These are phyloP conservation scores for Harringtonia aguacate DNA, from an alignment of 2,329 filamentous ascomycete genomes.

Conservation along the genomic window DNA sequence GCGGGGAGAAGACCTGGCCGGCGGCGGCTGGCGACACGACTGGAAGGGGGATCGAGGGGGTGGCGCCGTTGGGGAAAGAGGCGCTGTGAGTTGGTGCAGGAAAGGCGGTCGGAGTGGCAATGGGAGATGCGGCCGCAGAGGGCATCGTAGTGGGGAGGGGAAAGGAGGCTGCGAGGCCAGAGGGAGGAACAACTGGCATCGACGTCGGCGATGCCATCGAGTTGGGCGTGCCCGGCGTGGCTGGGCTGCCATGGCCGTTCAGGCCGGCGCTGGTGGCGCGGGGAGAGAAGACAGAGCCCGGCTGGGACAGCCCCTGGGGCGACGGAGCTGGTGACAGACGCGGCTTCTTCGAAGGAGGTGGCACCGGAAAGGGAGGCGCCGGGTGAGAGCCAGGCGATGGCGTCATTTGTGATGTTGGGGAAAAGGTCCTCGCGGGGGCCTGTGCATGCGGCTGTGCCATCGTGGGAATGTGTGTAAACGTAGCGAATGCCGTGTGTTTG, in stretches of 20 bases:
- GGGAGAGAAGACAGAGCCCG: slow-evolving; percentile 4
- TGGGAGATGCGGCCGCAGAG: slow-evolving; percentile 2
- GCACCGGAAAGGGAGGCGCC: slow-evolving; percentile 12
- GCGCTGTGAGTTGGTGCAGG: background rate
- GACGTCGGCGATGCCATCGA: slow-evolving; percentile 11
- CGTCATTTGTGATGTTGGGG: slow-evolving; percentile 13
- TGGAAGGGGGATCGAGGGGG: slow-evolving; percentile 5
- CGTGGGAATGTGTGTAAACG: slow-evolving; percentile 1
- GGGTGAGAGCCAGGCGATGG: slow-evolving; percentile 10
- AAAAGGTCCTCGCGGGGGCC: slow-evolving; percentile 16
- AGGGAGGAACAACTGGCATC: slow-evolving; percentile 8
- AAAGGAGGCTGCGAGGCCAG: slow-evolving; percentile 11
- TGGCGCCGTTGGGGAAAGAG: background rate
- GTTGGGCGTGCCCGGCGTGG: slow-evolving; percentile 11
- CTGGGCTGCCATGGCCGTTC: slow-evolving; percentile 7
- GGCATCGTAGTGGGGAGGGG: slow-evolving; percentile 50
- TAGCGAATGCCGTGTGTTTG: no score
- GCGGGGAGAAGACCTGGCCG: slow-evolving; percentile 5
- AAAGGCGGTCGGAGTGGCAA: slow-evolving; percentile 2
- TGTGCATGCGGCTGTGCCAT: slow-evolving; percentile 54
- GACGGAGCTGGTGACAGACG: slow-evolving; percentile 10
- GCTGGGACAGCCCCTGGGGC: slow-evolving; percentile 6
- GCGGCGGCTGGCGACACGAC: background rate
- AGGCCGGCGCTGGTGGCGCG: background rate
- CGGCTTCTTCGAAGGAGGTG: slow-evolving; percentile 14